phyloP scores from a whole-genome alignment of 257 asterid species.

The Salvia splendens region DNA sequence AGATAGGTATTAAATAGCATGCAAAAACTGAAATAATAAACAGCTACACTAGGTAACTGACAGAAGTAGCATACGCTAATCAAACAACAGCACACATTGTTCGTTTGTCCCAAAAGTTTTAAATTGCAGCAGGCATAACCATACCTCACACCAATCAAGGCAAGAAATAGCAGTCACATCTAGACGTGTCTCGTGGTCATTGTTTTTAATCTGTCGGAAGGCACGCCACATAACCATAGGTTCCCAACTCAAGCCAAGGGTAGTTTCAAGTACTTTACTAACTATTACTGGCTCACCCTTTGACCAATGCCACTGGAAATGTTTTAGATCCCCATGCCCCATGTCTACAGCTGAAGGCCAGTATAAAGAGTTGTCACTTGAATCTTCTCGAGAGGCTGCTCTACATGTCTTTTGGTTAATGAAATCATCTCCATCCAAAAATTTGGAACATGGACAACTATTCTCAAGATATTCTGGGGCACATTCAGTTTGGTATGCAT shows the following conservation, averaged over 20 bases:
- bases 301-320: constrained; percentile 63
- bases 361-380: constrained; percentile 52
- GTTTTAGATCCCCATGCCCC: constrained; percentile 45
- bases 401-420: constrained; percentile 27
- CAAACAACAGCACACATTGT: neutral
- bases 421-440: neutral
- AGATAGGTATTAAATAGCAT: neutral
- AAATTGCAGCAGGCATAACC: constrained; percentile 13
- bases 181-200: constrained; percentile 41
- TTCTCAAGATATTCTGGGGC: constrained; percentile 25
- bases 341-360: constrained; percentile 58
- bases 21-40: neutral
- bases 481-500: constrained; percentile 24
- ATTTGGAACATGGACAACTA: constrained; percentile 39
- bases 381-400: constrained; percentile 54
- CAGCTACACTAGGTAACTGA: neutral
- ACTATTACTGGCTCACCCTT: constrained; percentile 71
- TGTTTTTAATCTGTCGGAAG: constrained; percentile 47
- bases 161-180: constrained; percentile 56
- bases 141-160: constrained; percentile 79
- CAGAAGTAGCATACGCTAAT: neutral
- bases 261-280: constrained; percentile 56
- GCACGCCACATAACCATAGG: constrained; percentile 95
- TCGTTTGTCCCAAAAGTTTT: neutral
- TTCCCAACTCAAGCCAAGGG: constrained; percentile 80